phyloP scores from a whole-genome alignment of 768 basidiomycete genomes.

The Neoboletus subvelutipes region DNA sequence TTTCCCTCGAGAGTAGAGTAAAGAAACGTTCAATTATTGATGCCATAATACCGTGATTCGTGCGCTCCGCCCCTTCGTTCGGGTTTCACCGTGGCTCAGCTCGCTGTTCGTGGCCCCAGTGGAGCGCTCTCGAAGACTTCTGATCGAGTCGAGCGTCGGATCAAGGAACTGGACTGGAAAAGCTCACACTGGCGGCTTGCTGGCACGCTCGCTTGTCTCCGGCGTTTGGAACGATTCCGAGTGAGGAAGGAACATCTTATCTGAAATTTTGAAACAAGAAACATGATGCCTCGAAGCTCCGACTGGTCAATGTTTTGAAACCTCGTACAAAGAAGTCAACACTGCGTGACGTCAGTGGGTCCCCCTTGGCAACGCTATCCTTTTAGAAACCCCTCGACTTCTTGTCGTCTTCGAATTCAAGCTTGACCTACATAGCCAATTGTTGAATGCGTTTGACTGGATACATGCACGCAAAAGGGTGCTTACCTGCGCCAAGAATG shows the following conservation, averaged over 20 bases:
- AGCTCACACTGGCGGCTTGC: too few species aligned
- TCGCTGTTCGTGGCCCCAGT: too few species aligned
- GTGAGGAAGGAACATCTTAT: not conserved
- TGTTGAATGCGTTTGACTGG: not conserved
- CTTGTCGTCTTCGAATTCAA: constrained; percentile 49
- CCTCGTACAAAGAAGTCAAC: too few species aligned
- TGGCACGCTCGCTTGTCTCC: not conserved
- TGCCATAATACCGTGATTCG: not conserved
- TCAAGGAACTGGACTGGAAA: not conserved
- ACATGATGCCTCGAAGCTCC: too few species aligned
- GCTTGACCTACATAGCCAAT: constrained; percentile 40
- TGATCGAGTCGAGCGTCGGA: not conserved
- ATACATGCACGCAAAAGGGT: not conserved
- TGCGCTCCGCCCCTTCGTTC: not conserved
- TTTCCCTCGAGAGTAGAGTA: not conserved
- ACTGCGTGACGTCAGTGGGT: not conserved
- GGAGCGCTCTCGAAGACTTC: not conserved
- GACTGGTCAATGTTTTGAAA: too few species aligned
- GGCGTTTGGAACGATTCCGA: not conserved
- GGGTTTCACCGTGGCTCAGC: not conserved
- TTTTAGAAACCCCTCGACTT: constrained; percentile 10
- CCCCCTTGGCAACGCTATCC: not conserved
- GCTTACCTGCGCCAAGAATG: constrained; percentile 56
- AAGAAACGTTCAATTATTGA: not conserved
- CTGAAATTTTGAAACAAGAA: too few species aligned